Evolutionary conservation across 1,284 basidiomycete genomes (phyloP), one percentile per base, ranked within the genome.

Genomic region (Tranzscheliella williamsii): DNA sequence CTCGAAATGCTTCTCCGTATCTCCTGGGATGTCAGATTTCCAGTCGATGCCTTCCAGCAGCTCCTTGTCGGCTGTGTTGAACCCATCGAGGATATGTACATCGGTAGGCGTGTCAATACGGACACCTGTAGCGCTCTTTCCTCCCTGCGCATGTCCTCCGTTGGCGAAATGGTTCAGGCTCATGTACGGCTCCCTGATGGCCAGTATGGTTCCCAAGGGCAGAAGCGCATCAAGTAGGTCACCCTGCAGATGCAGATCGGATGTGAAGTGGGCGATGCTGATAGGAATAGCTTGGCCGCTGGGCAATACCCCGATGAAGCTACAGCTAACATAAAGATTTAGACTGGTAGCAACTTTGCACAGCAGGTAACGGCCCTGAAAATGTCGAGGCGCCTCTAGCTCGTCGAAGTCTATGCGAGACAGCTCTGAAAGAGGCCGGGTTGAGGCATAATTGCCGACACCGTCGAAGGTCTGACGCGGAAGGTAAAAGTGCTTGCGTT

Each of bases 51-150:
- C 43, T 11, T 38, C 30, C 5, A 67, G 17, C 6, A 63, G 13
- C 13, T 47, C 42, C 1, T 33, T 38, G 20, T 66, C 51, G 5
- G 39, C 39, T 11, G 35, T 30, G 11, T 15, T 29, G 16, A 60
- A 38, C 3, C 38, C 26, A 23, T 66, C 57, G 8, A 76, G 42
- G 18, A 77, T 49, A 20, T 56, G 47, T 8, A 77, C 51, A 30
- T 77, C 75, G 15, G 73, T 70, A 3, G 73, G 73, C 11, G 72
- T 74, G 26, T 76, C 74, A 7, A 76, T 57, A 6, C 73, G 64
- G 23, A 77, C 40, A 2, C 75, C 75, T 0, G 41, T 36, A 1
- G 56, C 55, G 21, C 50, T 64, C 46, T 73, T 73, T 15, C 62
- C 65, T 7, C 61, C 57, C 11, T 55, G 52, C 23, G 67, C 57